Base-by-base conservation (phyloP, 208 protist species). In the Blechomonas ayalai region DNA sequence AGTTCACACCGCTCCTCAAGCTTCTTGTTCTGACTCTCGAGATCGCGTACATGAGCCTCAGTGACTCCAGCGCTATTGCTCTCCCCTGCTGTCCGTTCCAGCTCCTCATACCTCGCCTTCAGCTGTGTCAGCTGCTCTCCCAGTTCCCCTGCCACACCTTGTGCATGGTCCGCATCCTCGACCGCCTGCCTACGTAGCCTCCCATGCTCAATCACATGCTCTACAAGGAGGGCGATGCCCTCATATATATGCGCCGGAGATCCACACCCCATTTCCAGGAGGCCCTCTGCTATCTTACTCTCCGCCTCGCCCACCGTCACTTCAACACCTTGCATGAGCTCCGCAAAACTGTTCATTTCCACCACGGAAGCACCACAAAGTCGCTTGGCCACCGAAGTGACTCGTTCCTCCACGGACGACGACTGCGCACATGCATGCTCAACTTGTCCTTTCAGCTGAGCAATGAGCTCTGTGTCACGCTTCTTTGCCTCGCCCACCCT, bases 1-100 rank as follows among this genome's bases (percentile, higher is more conserved):
- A 90, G 48, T 19, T 90, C 71, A 50, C 84, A 92, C 26, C 81
- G 82, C 46, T 83, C 69, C 50, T 86, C 74, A n/a, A 92, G 57
- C 12, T 86, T 59, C 5, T 5, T 29, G 49, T 78, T 85, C 26
- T 71, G 64, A 8, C 44, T 9, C 42, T 73, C 48, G 33, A 80
- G 16, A 16, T 60, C 52, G 38, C 0, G 2, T 12, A 50, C 12
- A 5, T 29, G 51, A 22, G n/a, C n/a, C n/a, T n/a, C n/a, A n/a
- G 12, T n/a, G 12, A n/a, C 13, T 35, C 31, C 31, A 13, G 12
- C 10, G 13, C 12, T 13, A 10, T 10, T 35, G 31, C 31, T n/a
- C 31, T 35, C 10, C 10, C 12, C 10, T 35, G 12, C 10, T 35
- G 31, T 13, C 13, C 31, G 31, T 10, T n/a, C 31, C 31, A 13